Percentiles rank a stretch among this genome's conserved stretches.
Conservation (phyloP, 805 yeast species). For the Metschnikowia hibisci region DNA sequence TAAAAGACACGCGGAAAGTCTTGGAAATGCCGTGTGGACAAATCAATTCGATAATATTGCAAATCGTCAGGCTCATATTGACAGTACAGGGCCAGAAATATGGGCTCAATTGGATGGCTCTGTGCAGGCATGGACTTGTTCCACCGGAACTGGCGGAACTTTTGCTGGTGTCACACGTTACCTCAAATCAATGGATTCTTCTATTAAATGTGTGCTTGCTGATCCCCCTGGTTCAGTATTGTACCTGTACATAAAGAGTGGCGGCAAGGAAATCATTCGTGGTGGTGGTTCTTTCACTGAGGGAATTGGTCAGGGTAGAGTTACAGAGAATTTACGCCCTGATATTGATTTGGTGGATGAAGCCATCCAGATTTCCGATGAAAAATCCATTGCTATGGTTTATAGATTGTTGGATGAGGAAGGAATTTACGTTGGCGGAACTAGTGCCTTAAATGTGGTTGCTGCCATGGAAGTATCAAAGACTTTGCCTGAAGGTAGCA, state of each 20-base stretch:
- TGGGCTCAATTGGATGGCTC: constrained; percentile 79
- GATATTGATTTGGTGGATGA: constrained; percentile 76
- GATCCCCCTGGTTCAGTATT: constrained; percentile 94
- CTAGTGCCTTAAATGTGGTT: constrained; percentile 84
- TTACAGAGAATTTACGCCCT: constrained; percentile 73
- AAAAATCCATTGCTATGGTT: constrained; percentile 76
- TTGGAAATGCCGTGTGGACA: constrained; percentile 86
- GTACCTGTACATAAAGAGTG: constrained; percentile 69
- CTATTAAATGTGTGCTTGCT: constrained; percentile 65
- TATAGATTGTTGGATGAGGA: constrained; percentile 82
- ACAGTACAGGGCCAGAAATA: constrained; percentile 90
- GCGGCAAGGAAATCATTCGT: constrained; percentile 64
- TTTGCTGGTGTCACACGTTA: constrained; percentile 82
- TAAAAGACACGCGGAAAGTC: constrained; percentile 69
- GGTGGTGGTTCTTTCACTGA: constrained; percentile 88
- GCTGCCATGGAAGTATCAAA: constrained; percentile 81
- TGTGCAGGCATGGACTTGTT: constrained; percentile 82
- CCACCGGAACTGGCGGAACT: constrained; percentile 93
- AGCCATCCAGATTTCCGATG: constrained; percentile 76
- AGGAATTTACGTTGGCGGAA: constrained; percentile 87
- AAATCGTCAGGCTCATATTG: constrained; percentile 83
- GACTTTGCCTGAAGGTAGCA: constrained; percentile 69
- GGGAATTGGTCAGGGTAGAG: constrained; percentile 95
- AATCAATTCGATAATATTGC: constrained; percentile 88
- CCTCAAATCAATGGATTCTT: constrained; percentile 62